Evolutionary conservation across 306 rosid species (phyloP), one percentile per base, ranked within the genome.

Genomic region (Lathyrus tuberosus): DNA sequence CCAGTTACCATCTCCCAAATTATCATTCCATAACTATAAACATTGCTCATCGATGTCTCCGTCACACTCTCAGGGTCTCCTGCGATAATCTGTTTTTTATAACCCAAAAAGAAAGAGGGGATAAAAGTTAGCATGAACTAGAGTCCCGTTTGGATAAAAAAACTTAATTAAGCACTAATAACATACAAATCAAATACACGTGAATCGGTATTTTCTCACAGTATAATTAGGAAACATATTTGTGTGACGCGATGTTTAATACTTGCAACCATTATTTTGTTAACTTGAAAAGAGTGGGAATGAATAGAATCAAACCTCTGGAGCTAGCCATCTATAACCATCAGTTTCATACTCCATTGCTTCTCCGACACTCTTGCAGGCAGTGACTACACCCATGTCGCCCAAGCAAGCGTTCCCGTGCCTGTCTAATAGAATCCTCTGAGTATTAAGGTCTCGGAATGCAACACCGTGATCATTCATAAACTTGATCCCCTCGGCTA

Each of bases 271-370:
- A 75, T 40, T n/a, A 44, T 48, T 76, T 48, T 28, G 76, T 10
- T 49, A 24, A 65, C 43, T 69, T 65, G 49, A 78, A 61, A 72
- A 37, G 20, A 72, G 66, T 33, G 79, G 8, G 43, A 83, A 54
- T 73, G 56, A 79, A 38, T 68, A 61, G 47, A 63, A 72, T 70
- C 95, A 67, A 76, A 94, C 98, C 98, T 94, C 99, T 0, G 97
- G 97, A 81, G 99, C 99, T 28, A 94, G 85, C 99, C 97, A 94
- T 33, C 92, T 83, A 62, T 87, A 94, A 56, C 99, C 99, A 81
- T 94, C 97, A 41, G 95, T 94, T 85, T 94, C 99, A 30, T 91
- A 94, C 79, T 94, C 97, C 80, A 76, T 83, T 71, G 87, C 96
- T 67, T 94, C 97, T 1, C 96, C 96, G 75, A 77, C 81, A 75